These are phyloP conservation scores for Ogataea corticis DNA, from an alignment of 805 yeast species.

Conservation along the genomic window DNA sequence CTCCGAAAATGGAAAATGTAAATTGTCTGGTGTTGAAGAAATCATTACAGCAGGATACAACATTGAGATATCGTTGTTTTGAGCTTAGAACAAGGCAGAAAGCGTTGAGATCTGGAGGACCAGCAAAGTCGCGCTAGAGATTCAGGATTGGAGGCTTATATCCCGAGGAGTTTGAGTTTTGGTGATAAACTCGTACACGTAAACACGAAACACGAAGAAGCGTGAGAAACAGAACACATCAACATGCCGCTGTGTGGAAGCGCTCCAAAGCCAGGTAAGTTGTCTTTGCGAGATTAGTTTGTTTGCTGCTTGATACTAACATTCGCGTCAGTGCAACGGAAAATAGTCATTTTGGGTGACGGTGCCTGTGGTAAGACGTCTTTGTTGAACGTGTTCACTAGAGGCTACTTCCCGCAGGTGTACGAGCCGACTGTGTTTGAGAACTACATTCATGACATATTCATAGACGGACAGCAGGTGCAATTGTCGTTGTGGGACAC, in stretches of 20 bases:
- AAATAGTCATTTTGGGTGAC: slow-evolving; percentile 92
- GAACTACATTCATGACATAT: slow-evolving; percentile 95
- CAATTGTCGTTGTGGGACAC: slow-evolving; percentile 97
- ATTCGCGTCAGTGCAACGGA: slow-evolving; percentile 63
- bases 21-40: neutral
- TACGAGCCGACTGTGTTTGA: slow-evolving; percentile 98
- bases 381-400: slow-evolving; percentile 87
- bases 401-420: slow-evolving; percentile 97
- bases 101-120: neutral
- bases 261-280: slow-evolving; percentile 43
- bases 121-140: neutral
- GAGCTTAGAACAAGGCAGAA: neutral
- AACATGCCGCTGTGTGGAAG: slow-evolving; percentile 48
- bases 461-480: slow-evolving; percentile 90
- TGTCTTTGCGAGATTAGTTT: too few relatives aligned
- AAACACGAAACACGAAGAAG: slow-evolving; percentile 5
- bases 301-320: neutral
- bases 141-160: neutral
- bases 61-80: neutral
- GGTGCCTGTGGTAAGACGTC: slow-evolving; percentile 99
- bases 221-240: neutral
- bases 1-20: neutral
- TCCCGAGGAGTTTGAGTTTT: neutral
- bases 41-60: neutral
- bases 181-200: neutral